Evolutionary conservation across 371 early-diverging fungal species (phyloP), one percentile per base, ranked within the genome.

Genomic region (Entomophthora muscae): DNA sequence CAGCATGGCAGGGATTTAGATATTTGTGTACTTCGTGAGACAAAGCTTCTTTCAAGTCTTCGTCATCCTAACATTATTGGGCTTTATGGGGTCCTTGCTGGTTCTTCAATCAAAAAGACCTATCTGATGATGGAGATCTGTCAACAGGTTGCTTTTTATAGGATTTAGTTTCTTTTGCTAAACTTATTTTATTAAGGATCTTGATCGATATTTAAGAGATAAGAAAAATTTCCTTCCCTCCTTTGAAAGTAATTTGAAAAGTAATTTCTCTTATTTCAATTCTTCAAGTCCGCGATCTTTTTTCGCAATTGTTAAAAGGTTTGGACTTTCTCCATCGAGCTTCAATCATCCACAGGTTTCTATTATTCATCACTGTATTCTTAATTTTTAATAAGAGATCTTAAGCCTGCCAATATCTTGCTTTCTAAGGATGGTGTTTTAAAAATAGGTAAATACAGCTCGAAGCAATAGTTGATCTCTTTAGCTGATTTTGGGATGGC

Each of bases 401-500:
- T 42, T 5, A 42, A 42, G 42, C 42, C 42, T 17, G 42, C 42
- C 42, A 42, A 42, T 17, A 42, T 42, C 42, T 17, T 42, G 42
- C 42, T 42, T 5, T 10, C 42, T 5, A 17, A 42, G 17, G 42
- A 17, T 17, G 42, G 42, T 17, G 42, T 5, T 5, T 42, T 42
- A 17, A 42, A 42, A 17, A 42, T 42, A 5, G 42, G 42, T 42
- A 42, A n/a, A n/a, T n/a, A n/a, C n/a, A n/a, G n/a, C n/a, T n/a
- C n/a, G n/a, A n/a, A n/a, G n/a, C n/a, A n/a, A n/a, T n/a, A n/a
- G n/a, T n/a, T n/a, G n/a, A n/a, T n/a, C n/a, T n/a, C n/a, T 3
- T 1, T 63, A 85, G 87, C 90, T 51, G 94, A 95, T 72, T 94
- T 93, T 73, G 94, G 95, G 0, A 76, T 95, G 57, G 94, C 95